Evolutionary conservation across 2,329 filamentous ascomycete genomes (phyloP).

Genomic region (Domatiomyces catenatus): DNA sequence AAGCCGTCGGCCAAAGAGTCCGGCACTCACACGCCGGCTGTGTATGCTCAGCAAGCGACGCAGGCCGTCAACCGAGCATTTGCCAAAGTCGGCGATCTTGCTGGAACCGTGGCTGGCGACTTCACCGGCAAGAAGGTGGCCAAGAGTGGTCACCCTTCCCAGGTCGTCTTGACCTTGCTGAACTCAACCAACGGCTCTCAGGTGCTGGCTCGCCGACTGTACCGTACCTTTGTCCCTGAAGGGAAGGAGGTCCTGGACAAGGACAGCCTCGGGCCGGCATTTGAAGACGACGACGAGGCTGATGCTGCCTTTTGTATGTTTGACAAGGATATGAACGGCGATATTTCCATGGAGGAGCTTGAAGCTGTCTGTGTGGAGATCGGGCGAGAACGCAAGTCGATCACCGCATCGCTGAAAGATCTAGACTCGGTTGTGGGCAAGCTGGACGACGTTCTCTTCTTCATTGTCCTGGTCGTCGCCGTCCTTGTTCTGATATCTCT

Average conservation of each 20-base stretch:
- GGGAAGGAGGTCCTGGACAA: conserved; percentile 61
- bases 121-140: conserved; percentile 63
- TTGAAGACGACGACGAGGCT: conserved; percentile 69
- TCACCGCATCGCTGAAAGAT: conserved; percentile 87
- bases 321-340: conserved; percentile 90
- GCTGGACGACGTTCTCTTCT: conserved; percentile 75
- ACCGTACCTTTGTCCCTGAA: conserved; percentile 65
- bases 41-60: conserved; percentile 51
- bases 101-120: conserved; percentile 74
- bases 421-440: conserved; percentile 85
- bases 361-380: conserved; percentile 90
- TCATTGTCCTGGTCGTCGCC: conserved; percentile 67
- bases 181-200: conserved; percentile 59
- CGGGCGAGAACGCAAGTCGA: conserved; percentile 84
- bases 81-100: conserved; percentile 69
- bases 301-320: conserved; percentile 83
- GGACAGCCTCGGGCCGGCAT: conserved; percentile 65
- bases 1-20: conserved; percentile 34
- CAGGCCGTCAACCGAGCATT: conserved; percentile 61
- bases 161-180: conserved; percentile 68
- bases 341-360: conserved; percentile 89
- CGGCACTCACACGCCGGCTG: conserved; percentile 59
- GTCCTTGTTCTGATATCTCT: conserved; percentile 78
- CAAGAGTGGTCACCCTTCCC: conserved; percentile 61
- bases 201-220: conserved; percentile 71